Conservation (phyloP, 2,329 filamentous ascomycete species). For the Pseudophaeomoniella oleicola region DNA sequence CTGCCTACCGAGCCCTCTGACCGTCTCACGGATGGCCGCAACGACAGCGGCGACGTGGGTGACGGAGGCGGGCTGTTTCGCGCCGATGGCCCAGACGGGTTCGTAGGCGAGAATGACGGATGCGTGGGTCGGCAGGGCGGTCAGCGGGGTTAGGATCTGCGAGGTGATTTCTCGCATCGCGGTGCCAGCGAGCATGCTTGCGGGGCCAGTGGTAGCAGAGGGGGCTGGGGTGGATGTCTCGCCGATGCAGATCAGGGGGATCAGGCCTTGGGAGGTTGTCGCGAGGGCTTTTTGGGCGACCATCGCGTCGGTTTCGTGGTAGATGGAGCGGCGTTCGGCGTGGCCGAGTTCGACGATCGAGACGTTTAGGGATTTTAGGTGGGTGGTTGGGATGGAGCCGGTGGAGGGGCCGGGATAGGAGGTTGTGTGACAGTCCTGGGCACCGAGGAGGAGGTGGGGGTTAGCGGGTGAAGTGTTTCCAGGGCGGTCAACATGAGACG, state of each 20-base stretch:
- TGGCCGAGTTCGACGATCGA: slow-evolving; percentile 66
- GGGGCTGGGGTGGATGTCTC: slow-evolving; percentile 43
- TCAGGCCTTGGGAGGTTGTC: slow-evolving; percentile 51
- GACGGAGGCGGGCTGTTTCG: slow-evolving; percentile 53
- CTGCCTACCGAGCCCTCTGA: slow-evolving; percentile 28
- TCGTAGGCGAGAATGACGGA: slow-evolving; percentile 73
- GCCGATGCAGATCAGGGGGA: slow-evolving; percentile 68
- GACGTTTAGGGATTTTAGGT: slow-evolving; percentile 53
- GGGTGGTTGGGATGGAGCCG: slow-evolving; percentile 58
- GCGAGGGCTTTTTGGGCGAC: slow-evolving; percentile 57
- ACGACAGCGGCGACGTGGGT: slow-evolving; percentile 62
- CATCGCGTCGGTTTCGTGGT: slow-evolving; percentile 57
- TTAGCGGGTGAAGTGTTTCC: slow-evolving; percentile 7
- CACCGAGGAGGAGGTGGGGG: slow-evolving; percentile 46
- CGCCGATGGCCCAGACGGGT: slow-evolving; percentile 79
- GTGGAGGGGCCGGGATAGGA: slow-evolving; percentile 55
- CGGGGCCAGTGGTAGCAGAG: slow-evolving; percentile 20
- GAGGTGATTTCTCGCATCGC: slow-evolving; percentile 52
- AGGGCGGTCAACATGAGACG: slow-evolving; percentile 13
- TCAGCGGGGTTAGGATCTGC: slow-evolving; percentile 52
- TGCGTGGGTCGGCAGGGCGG: slow-evolving; percentile 42
- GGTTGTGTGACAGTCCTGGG: slow-evolving; percentile 61
- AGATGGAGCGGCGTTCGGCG: slow-evolving; percentile 59
- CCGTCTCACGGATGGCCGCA: slow-evolving; percentile 42
- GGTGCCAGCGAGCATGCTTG: slow-evolving; percentile 28